phyloP scores from a whole-genome alignment of 768 basidiomycete species.

The Leccinum subtestaceum region DNA sequence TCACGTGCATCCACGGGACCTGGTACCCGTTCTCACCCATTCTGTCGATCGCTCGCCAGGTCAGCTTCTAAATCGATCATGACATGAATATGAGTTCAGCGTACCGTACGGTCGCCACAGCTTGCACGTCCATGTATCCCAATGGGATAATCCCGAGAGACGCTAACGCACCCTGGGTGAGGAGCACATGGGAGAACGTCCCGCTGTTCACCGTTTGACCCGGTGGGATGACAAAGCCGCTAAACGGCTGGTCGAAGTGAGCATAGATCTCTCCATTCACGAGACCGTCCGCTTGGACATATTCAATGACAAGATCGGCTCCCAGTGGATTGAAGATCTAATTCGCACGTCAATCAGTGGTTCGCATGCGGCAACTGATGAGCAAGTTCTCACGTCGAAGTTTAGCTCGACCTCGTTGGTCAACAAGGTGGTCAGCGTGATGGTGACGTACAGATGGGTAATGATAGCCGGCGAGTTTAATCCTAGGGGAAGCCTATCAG shows the following conservation, averaged over 20 bases:
- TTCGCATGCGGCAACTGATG: neutral
- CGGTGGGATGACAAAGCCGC: slow-evolving; percentile 53
- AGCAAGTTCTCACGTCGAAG: slow-evolving; percentile 47
- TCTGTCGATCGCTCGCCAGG: slow-evolving; percentile 14
- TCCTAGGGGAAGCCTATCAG: slow-evolving; percentile 21
- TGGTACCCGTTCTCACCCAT: slow-evolving; percentile 56
- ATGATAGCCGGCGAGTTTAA: slow-evolving; percentile 57
- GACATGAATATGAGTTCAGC: slow-evolving; percentile 11
- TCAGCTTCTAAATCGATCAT: neutral
- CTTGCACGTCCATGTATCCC: slow-evolving; percentile 50
- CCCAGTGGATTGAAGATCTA: slow-evolving; percentile 56
- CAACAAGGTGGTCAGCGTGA: slow-evolving; percentile 48
- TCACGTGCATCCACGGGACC: slow-evolving; percentile 63
- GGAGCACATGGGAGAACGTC: slow-evolving; percentile 50
- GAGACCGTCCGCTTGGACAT: slow-evolving; percentile 54
- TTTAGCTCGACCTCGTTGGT: slow-evolving; percentile 51
- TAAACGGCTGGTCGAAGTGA: slow-evolving; percentile 54
- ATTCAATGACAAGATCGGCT: slow-evolving; percentile 53
- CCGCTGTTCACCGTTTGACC: slow-evolving; percentile 63
- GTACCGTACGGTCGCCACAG: slow-evolving; percentile 43
- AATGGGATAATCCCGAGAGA: slow-evolving; percentile 59
- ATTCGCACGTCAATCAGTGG: slow-evolving; percentile 2
- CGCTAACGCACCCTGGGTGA: slow-evolving; percentile 55
- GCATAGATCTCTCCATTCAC: slow-evolving; percentile 56
- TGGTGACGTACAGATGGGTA: slow-evolving; percentile 51